Base-by-base conservation (phyloP, 768 basidiomycete species). In the Phlegmacium glaucopus region DNA sequence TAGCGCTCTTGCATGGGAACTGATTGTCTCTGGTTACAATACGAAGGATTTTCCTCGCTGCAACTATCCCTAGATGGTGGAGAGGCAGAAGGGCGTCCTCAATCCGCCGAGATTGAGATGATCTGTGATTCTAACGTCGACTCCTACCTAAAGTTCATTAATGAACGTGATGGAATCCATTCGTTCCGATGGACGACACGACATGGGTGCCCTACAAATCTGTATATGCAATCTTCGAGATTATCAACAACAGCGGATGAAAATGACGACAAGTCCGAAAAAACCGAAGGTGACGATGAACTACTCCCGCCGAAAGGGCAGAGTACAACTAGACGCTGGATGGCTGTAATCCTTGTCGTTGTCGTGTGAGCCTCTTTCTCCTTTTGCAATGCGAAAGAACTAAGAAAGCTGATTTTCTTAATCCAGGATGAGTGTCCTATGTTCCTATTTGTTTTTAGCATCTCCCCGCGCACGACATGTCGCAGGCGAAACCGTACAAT, bases 391-490 rank as follows among this genome's bases (percentile, higher is more conserved):
- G 12, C 11, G 7, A 15, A 12, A 9, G n/a, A 37, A 22, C 12
- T 30, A 27, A 22, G 22, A 22, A 5, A 22, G 22, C 22, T 22
- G 5, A 22, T 22, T 22, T 22, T 22, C 22, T 22, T 22, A 3
- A 22, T 22, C 22, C 22, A 22, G 22, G 22, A 22, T 25, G 47
- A 6, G 28, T 58, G 16, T 46, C 59, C 22, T 48, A 28, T 11
- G 43, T 48, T 17, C 54, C 44, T 26, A 32, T 65, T 18, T 22
- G 5, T 44, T 66, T 16, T 42, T 60, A 8, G 56, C 61, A 0
- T 67, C 64, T 13, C 60, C 57, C 2, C 49, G 58, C 12, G 51
- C 57, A n/a, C 59, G 67, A 26, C 52, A 57, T 27, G 51, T 63
- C 32, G 44, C 55, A 29, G 40, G 49, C 35, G 60, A 60, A 17